Base-by-base conservation (phyloP, 2,329 filamentous ascomycete species). In the Kalaharituber pfeilii region DNA sequence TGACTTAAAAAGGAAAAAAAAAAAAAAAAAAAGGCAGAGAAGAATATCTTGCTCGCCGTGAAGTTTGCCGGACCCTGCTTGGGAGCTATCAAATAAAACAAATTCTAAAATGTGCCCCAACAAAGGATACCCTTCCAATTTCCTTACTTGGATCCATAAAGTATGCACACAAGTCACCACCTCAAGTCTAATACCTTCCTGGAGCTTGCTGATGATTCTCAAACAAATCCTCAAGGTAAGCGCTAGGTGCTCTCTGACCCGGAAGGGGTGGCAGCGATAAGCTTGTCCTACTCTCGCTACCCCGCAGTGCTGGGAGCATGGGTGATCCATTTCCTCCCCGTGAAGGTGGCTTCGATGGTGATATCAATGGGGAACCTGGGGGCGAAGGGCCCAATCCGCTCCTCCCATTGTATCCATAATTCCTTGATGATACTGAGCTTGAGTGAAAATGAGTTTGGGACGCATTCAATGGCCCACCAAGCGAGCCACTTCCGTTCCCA, bases 161-260 rank as follows among this genome's bases (percentile, higher is more conserved):
- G n/a, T n/a, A n/a, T n/a, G n/a, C n/a, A n/a, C n/a, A n/a, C n/a
- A n/a, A n/a, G n/a, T n/a, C 50, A 50, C 51, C 15, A 56, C 56
- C n/a, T 54, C 51, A 6, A 44, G 47, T 7, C 57, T 59, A 55
- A 54, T 59, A 47, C 53, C 28, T 9, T 51, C 50, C 42, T 39
- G 54, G 27, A 42, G 28, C 25, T 57, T 59, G 52, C 56, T 59
- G 42, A 64, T 87, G 81, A 59, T 84, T 84, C 64, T 87, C 86
- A 57, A 95, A 82, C 50, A 96, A 69, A 67, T 95, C 87, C 56
- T 96, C 88, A 36, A 96, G 73, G 66, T 87, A 94, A 18, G 86
- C 85, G 67, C 86, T 94, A 0, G 89, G 89, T 15, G 87, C 83
- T 55, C 88, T 75, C 54, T 80, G 42, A 15, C 42, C 42, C 18